Base-by-base conservation (phyloP, 805 yeast genomes). In the Starmerella stellata region DNA sequence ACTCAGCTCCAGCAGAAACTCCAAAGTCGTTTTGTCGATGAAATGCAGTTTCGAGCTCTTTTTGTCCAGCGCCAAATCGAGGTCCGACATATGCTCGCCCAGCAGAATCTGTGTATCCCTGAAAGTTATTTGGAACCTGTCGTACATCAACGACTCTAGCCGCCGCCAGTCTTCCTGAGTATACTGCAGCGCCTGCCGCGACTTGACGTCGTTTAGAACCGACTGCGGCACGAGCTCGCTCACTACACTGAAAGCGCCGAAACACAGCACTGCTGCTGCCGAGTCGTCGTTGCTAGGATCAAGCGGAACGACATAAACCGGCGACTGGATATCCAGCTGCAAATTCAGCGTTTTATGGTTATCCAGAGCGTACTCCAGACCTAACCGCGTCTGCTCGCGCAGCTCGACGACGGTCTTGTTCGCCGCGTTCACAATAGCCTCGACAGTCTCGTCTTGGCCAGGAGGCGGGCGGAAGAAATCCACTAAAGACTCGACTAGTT, bases 351-450 rank as follows among this genome's bases (percentile, higher is more conserved):
- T 87, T 54, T 83, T 85, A 59, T 90, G 99, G 50, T 87, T 94
- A 44, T 83, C 93, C 48, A 92, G 65, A 0, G 95, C 90, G 47
- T 90, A 83, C 58, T 87, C 93, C 17, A 90, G 65, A 0, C 96
- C 96, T 44, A 90, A 68, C 51, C 95, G 65, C 0, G 96, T 90
- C 54, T 83, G 94, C 20, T 75, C 65, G 0, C 95, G 75, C 45
- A 90, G 64, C 2, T 92, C 95, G 52, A 83, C 95, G 41, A 90
- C 78, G 0, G 95, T 85, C 0, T 85, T 80, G 44, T 85, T 94
- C 0, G 99, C 98, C 1, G 95, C 96, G 56, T 72, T 76, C 72
- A 90, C 72, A 20, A 92, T 71, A 8, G 90, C 90, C 28, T 83
- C 87, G 18, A 90, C 73, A 0, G 95, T 83, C 51, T 85, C 93